Conservation (phyloP, 306 rosid genomes). For the Vigna hirtella region DNA sequence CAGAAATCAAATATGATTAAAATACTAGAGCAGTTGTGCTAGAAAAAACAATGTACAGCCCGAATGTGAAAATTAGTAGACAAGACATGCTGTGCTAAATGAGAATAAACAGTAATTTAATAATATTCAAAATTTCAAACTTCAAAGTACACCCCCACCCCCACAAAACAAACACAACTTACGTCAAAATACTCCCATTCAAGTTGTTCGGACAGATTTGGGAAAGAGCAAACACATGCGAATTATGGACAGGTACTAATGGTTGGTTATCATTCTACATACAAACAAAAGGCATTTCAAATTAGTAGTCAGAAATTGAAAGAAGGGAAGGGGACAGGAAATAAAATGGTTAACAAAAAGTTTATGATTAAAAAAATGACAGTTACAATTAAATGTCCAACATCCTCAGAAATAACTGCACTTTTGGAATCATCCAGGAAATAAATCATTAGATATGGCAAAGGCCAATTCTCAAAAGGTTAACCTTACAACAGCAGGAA, state of each 20-base stretch:
- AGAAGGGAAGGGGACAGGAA: neutral
- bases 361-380: neutral
- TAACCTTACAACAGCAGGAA: neutral
- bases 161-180: slow-evolving; percentile 52
- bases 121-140: slow-evolving; percentile 19
- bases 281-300: slow-evolving; percentile 34
- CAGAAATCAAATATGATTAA: slow-evolving; percentile 49
- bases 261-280: slow-evolving; percentile 76
- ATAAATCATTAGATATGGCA: neutral
- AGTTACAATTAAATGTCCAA: neutral
- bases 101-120: slow-evolving; percentile 25
- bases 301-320: slow-evolving; percentile 38
- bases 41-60: slow-evolving; percentile 1
- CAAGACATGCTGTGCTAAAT: slow-evolving; percentile 21
- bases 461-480: slow-evolving; percentile 23
- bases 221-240: slow-evolving; percentile 73
- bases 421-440: slow-evolving; percentile 33
- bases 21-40: slow-evolving; percentile 5
- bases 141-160: neutral
- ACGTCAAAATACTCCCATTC: slow-evolving; percentile 83
- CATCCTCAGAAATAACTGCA: neutral
- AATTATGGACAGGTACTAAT: slow-evolving; percentile 67
- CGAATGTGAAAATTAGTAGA: slow-evolving; percentile 28
- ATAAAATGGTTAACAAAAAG: neutral
- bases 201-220: slow-evolving; percentile 76